Evolutionary conservation across 2,329 filamentous ascomycete genomes (phyloP).

Genomic region (Fusarium multiceps): DNA sequence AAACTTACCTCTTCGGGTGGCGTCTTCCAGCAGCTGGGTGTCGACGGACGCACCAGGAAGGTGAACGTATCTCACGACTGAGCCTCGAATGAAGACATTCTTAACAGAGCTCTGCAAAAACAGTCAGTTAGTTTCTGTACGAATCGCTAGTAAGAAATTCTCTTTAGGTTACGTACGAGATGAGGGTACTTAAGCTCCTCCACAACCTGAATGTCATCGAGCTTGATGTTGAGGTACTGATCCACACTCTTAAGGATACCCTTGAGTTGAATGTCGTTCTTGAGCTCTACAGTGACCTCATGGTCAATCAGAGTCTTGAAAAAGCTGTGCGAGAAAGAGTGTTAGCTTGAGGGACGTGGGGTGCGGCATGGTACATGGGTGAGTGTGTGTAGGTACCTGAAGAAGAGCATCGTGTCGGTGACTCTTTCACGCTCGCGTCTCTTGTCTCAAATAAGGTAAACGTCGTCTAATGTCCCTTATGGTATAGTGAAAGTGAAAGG

Average conservation of each 20-base stretch:
- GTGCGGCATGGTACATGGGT: background rate
- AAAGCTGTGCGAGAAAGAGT: constrained; percentile 68
- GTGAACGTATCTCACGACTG: constrained; percentile 92
- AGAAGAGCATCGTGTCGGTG: constrained; percentile 57
- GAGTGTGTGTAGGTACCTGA: constrained; percentile 51
- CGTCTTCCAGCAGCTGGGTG: constrained; percentile 88
- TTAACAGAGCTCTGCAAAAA: constrained; percentile 76
- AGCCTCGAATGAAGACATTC: constrained; percentile 95
- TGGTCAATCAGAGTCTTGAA: constrained; percentile 99
- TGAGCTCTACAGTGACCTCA: constrained; percentile 97
- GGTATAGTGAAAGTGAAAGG: background rate
- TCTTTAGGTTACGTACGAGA: constrained; percentile 67
- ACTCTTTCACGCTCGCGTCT: background rate
- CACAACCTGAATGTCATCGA: constrained; percentile 92
- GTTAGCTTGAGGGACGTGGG: constrained; percentile 9
- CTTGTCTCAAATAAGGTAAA: background rate
- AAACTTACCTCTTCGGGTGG: constrained; percentile 80
- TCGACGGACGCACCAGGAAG: constrained; percentile 85
- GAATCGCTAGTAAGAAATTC: background rate
- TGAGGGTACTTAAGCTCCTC: constrained; percentile 97
- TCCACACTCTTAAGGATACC: constrained; percentile 97
- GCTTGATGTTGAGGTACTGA: constrained; percentile 99
- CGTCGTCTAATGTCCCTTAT: accelerated
- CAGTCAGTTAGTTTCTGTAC: background rate
- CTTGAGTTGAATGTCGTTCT: constrained; percentile 98